These are phyloP conservation scores for Eucalyptus marginata DNA, from an alignment of 345 rosid genomes.

Conservation along the genomic window DNA sequence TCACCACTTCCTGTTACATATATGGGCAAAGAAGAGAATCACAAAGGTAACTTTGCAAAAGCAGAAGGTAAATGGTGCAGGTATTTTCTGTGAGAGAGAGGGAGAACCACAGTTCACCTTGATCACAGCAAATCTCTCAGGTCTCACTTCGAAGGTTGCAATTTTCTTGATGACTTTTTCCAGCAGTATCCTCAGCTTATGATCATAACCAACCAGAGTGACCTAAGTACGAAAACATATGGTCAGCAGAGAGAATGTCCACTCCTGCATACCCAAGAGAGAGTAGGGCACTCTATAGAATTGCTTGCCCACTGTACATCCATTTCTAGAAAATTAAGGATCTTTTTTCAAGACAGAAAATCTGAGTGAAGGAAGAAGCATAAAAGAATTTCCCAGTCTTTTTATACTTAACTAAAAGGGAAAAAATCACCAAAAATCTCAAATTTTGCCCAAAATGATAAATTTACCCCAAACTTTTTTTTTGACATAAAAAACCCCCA, in stretches of 20 bases:
- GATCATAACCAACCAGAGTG: slow-evolving; percentile 72
- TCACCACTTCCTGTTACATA: slow-evolving; percentile 49
- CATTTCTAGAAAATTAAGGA: neutral
- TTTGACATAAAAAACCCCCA: too few species aligned
- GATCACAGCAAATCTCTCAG: slow-evolving; percentile 74
- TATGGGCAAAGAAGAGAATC: neutral
- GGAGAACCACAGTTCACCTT: slow-evolving; percentile 33
- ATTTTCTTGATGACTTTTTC: slow-evolving; percentile 57
- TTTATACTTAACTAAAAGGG: neutral
- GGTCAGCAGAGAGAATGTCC: neutral
- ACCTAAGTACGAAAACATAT: slow-evolving; percentile 25
- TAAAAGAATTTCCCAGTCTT: neutral
- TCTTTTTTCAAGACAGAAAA: neutral
- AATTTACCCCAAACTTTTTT: too few species aligned
- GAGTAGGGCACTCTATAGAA: neutral
- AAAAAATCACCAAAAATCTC: too few species aligned
- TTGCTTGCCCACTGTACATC: neutral
- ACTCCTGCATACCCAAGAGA: neutral
- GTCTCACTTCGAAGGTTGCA: slow-evolving; percentile 61
- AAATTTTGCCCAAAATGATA: too few species aligned
- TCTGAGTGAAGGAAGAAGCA: neutral
- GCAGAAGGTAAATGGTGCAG: neutral
- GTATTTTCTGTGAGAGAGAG: neutral
- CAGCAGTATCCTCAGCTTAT: slow-evolving; percentile 71
- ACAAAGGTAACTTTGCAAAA: neutral